Evolutionary conservation across 257 asterid genomes (phyloP).

Genomic region (Galeopsis tetrahit): DNA sequence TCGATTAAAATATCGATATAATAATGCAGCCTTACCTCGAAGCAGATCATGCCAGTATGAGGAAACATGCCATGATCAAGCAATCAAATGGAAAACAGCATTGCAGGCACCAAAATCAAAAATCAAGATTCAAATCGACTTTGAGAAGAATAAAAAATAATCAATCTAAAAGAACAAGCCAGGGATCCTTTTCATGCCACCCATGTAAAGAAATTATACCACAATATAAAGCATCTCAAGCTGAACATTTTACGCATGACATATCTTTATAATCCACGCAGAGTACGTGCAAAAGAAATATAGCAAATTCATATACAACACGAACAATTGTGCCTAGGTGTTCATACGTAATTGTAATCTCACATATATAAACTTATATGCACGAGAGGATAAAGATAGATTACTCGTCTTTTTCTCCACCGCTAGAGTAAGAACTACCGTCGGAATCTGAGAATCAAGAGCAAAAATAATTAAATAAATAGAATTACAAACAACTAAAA

Average conservation of each 20-base stretch:
- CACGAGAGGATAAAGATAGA: slow-evolving; percentile 35
- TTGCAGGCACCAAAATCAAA: slow-evolving; percentile 12
- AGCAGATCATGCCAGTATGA: slow-evolving; percentile 37
- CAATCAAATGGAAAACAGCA: slow-evolving; percentile 11
- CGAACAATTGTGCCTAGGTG: slow-evolving; percentile 31
- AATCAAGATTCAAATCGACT: slow-evolving; percentile 22
- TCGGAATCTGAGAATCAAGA: slow-evolving; percentile 69
- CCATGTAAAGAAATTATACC: slow-evolving; percentile 24
- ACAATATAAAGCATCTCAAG: slow-evolving; percentile 42
- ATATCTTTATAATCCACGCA: not conserved
- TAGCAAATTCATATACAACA: slow-evolving; percentile 20
- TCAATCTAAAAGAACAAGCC: slow-evolving; percentile 6
- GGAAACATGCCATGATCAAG: slow-evolving; percentile 32
- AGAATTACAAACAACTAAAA: slow-evolving; percentile 4
- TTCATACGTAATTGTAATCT: slow-evolving; percentile 29
- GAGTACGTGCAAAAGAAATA: not conserved
- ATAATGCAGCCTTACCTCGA: slow-evolving; percentile 4
- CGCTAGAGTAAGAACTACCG: slow-evolving; percentile 56
- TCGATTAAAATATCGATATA: slow-evolving; percentile 17
- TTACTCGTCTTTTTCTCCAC: slow-evolving; percentile 73
- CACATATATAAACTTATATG: slow-evolving; percentile 32
- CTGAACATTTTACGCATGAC: slow-evolving; percentile 29
- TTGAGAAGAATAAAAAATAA: slow-evolving; percentile 5
- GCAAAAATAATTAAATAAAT: slow-evolving; percentile 20
- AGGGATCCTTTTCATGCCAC: slow-evolving; percentile 24